A percentile compares a stretch with the other conserved stretches of the same genome.
These are phyloP conservation scores for Penicillium vulpinum DNA, from an alignment of 2,329 filamentous ascomycete species.

Conservation along the genomic window DNA sequence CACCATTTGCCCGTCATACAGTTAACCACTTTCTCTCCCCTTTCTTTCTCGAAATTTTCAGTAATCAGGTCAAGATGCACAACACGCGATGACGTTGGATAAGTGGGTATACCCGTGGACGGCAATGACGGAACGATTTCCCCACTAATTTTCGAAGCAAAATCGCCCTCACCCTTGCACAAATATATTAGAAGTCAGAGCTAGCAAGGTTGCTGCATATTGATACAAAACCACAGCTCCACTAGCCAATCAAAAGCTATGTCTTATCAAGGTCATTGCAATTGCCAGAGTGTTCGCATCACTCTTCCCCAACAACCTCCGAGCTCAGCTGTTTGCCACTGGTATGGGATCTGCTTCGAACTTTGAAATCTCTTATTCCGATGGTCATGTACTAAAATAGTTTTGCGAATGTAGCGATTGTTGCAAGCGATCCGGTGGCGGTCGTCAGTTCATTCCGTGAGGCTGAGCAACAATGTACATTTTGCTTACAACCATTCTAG, in stretches of 20 bases:
- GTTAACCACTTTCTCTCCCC: not conserved
- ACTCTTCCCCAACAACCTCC: conserved; percentile 21
- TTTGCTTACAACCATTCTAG: conserved; percentile 5
- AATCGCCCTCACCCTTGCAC: not conserved
- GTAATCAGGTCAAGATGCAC: not conserved
- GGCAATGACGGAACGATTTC: not conserved
- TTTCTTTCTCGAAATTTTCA: not conserved
- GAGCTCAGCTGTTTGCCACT: conserved; percentile 23
- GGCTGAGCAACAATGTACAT: not conserved
- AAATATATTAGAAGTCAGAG: not conserved
- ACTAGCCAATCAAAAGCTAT: conserved; percentile 9
- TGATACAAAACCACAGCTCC: not conserved
- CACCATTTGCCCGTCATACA: not conserved
- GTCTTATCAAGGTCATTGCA: conserved; percentile 28
- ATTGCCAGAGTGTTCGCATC: conserved; percentile 24
- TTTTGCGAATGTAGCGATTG: conserved; percentile 9
- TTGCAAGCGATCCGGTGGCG: conserved; percentile 23
- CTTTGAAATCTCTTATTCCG: not conserved
- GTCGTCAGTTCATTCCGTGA: conserved; percentile 11
- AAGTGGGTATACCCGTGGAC: not conserved
- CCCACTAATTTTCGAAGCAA: not conserved
- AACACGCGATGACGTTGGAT: not conserved
- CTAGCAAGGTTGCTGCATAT: not conserved
- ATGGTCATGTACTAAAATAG: not conserved
- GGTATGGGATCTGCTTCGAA: conserved; percentile 9